Evolutionary conservation across 331 rosid genomes (phyloP).

Genomic region (Telfairia occidentalis): DNA sequence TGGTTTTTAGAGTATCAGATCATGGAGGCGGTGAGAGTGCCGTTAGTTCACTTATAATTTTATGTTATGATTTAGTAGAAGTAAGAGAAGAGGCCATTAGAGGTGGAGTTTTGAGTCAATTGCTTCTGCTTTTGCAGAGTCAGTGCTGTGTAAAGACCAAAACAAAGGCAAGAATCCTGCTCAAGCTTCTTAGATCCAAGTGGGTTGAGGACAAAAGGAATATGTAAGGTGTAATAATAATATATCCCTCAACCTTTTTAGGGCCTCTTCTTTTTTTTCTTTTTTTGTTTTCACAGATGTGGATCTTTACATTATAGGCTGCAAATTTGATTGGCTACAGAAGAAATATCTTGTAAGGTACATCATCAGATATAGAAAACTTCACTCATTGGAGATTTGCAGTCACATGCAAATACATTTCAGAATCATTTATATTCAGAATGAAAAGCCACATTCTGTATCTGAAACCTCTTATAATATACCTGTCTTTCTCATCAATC

Average conservation of each 20-base stretch:
- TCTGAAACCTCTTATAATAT: background rate
- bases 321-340: background rate
- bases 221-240: slow-evolving; percentile 14
- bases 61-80: slow-evolving; percentile 40
- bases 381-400: background rate
- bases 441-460: background rate
- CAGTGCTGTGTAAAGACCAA: slow-evolving; percentile 60
- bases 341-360: slow-evolving; percentile 1
- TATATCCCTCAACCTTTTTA: background rate
- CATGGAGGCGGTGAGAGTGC: slow-evolving; percentile 73
- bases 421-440: slow-evolving; percentile 1
- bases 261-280: background rate
- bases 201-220: slow-evolving; percentile 41
- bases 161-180: slow-evolving; percentile 75
- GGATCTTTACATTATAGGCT: background rate
- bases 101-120: slow-evolving; percentile 63
- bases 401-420: slow-evolving; percentile 12
- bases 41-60: slow-evolving; percentile 41
- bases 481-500: slow-evolving; percentile 3
- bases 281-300: slow-evolving; percentile 5
- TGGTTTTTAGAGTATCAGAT: slow-evolving; percentile 66
- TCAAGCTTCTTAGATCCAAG: slow-evolving; percentile 71
- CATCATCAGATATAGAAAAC: background rate
- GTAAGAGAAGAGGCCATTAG: slow-evolving; percentile 75
- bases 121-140: slow-evolving; percentile 78